Evolutionary conservation across 1,284 basidiomycete species (phyloP).

Genomic region (Boletus semigastroideus): DNA sequence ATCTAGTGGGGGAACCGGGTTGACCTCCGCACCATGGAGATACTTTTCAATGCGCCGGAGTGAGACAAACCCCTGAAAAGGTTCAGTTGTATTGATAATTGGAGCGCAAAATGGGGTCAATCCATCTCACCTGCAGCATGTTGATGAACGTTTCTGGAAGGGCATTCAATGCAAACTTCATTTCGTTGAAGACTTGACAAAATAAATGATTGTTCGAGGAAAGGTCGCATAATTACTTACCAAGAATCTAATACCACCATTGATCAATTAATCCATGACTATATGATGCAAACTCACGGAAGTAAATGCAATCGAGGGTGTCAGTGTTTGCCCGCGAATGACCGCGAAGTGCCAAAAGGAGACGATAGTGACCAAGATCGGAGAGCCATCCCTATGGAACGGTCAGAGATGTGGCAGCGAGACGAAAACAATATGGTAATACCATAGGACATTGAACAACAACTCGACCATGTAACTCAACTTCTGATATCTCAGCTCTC

Average conservation of each 20-base stretch:
- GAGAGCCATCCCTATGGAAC: slow-evolving; percentile 61
- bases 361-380: slow-evolving; percentile 73
- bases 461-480: slow-evolving; percentile 87
- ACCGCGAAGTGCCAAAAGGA: slow-evolving; percentile 85
- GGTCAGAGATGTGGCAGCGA: slow-evolving; percentile 3
- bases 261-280: neutral
- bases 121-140: slow-evolving; percentile 63
- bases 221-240: slow-evolving; percentile 30
- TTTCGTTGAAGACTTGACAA: slow-evolving; percentile 75
- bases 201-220: neutral
- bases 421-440: slow-evolving; percentile 17
- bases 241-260: slow-evolving; percentile 44
- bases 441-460: slow-evolving; percentile 80
- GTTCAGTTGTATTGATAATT: neutral
- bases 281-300: slow-evolving; percentile 46
- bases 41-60: slow-evolving; percentile 91
- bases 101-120: neutral
- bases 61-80: slow-evolving; percentile 72
- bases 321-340: slow-evolving; percentile 64
- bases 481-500: slow-evolving; percentile 82
- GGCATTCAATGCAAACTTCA: slow-evolving; percentile 81
- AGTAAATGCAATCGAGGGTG: slow-evolving; percentile 76
- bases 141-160: slow-evolving; percentile 91
- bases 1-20: slow-evolving; percentile 55
- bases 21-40: slow-evolving; percentile 70